A percentile compares a stretch with the other conserved stretches of the same genome.
phyloP scores from a whole-genome alignment of 352 stramenopile species.

The Phytopythium aichiense region DNA sequence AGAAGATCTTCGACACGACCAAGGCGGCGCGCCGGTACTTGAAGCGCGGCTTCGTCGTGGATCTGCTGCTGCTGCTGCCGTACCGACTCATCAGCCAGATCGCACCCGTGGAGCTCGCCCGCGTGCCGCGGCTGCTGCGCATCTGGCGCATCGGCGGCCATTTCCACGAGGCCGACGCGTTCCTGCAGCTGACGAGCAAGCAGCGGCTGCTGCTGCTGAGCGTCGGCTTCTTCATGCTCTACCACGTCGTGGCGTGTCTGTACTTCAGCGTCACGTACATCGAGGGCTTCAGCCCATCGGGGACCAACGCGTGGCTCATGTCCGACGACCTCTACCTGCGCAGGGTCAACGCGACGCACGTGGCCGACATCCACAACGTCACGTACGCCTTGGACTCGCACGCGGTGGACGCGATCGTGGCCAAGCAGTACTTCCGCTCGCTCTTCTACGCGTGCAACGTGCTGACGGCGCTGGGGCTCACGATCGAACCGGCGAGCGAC shows the following conservation, averaged over 20 bases:
- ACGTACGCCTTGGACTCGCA: constrained; percentile 19
- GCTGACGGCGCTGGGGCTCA: constrained; percentile 35
- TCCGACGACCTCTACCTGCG: constrained; percentile 39
- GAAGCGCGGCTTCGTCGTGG: constrained; percentile 24
- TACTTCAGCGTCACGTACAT: constrained; percentile 57
- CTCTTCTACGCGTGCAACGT: constrained; percentile 65
- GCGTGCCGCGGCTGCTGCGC: constrained; percentile 36
- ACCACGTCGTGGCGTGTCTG: constrained; percentile 55
- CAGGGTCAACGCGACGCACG: constrained; percentile 33
- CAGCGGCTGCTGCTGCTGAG: constrained; percentile 43
- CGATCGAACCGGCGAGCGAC: constrained; percentile 49
- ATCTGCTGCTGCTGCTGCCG: constrained; percentile 42
- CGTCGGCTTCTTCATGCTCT: constrained; percentile 44
- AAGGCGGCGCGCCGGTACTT: constrained; percentile 31
- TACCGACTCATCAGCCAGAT: constrained; percentile 25
- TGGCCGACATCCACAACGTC: constrained; percentile 13
- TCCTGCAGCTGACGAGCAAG: constrained; percentile 44
- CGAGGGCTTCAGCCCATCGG: constrained; percentile 43
- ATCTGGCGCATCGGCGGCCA: constrained; percentile 30
- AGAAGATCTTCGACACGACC: constrained; percentile 54
- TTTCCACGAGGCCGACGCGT: constrained; percentile 42
- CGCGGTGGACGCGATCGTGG: constrained; percentile 18
- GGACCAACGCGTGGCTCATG: constrained; percentile 40
- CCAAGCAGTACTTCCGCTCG: constrained; percentile 58
- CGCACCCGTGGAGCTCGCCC: constrained; percentile 13